These are phyloP conservation scores for Lactifluus rugatus DNA, from an alignment of 768 basidiomycete species.

Conservation along the genomic window DNA sequence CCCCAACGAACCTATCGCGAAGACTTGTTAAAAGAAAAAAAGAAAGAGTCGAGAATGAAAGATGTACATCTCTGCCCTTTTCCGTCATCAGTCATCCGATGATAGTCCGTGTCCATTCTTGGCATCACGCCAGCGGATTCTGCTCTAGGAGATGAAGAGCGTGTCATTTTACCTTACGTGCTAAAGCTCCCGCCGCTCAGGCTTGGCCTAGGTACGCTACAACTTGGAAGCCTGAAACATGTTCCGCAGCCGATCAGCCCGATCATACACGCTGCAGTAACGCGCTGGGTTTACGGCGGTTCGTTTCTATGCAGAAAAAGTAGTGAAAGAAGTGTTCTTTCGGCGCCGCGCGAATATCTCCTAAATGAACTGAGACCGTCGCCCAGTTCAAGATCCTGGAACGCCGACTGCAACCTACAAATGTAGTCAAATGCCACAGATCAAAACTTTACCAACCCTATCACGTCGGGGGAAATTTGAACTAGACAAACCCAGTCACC, in stretches of 20 bases:
- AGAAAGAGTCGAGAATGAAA: background rate
- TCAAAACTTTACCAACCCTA: background rate
- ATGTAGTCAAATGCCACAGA: background rate
- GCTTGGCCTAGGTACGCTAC: background rate
- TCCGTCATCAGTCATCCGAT: background rate
- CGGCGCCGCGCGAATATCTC: background rate
- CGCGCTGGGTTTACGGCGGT: background rate
- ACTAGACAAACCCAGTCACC: background rate
- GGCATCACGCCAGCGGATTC: background rate
- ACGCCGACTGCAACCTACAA: background rate
- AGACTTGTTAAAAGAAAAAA: background rate
- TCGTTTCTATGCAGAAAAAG: background rate
- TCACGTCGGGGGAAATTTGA: background rate
- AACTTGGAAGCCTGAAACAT: background rate
- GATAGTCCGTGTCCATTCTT: too few species aligned
- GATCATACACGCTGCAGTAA: background rate
- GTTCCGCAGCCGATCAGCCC: background rate
- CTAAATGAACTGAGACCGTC: background rate
- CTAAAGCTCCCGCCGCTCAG: too few species aligned
- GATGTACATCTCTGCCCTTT: background rate
- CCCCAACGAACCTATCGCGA: background rate
- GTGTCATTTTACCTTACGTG: constrained; percentile 1
- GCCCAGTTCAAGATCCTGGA: background rate
- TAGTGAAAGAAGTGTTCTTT: background rate
- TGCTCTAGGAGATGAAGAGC: background rate